A percentile compares a stretch with the other conserved stretches of the same genome.
These are phyloP conservation scores for Cystoisospora suis DNA, from an alignment of 169 alveolate genomes.

Conservation along the genomic window DNA sequence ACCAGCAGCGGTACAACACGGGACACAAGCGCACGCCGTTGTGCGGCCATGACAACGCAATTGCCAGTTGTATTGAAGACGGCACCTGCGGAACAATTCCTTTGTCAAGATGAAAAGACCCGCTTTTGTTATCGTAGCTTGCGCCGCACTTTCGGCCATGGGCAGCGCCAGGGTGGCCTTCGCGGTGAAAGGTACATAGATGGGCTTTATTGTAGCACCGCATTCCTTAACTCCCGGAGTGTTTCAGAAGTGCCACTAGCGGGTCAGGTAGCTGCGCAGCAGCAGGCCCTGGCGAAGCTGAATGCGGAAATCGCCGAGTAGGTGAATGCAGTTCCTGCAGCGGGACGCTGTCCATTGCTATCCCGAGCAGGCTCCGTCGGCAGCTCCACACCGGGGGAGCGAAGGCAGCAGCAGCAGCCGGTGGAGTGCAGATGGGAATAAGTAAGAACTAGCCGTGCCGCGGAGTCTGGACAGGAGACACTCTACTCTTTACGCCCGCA, in stretches of 20 bases:
- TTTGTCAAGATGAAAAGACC: neutral
- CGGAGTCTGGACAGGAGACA: neutral
- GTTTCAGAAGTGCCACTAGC: neutral
- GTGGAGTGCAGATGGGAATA: slow-evolving; percentile 9
- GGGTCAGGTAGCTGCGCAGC: slow-evolving; percentile 4
- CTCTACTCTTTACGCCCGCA: neutral
- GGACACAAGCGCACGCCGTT: no score
- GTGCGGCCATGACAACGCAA: neutral
- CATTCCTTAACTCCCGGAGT: neutral
- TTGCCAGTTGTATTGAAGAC: neutral
- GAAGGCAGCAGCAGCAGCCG: neutral
- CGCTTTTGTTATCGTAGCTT: neutral
- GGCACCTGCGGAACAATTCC: neutral
- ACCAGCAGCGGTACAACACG: no score
- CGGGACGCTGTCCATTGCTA: no score
- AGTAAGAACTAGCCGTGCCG: neutral
- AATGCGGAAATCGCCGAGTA: slow-evolving; percentile 14
- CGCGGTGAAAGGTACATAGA: neutral
- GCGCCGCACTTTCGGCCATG: neutral
- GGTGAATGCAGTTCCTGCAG: neutral
- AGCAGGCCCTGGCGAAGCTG: neutral
- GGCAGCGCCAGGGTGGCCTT: neutral
- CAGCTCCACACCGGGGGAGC: neutral
- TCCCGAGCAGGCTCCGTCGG: neutral
- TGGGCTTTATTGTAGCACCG: no score